phyloP scores from a whole-genome alignment of 1,284 basidiomycete genomes.

The Leccinum solheimii region DNA sequence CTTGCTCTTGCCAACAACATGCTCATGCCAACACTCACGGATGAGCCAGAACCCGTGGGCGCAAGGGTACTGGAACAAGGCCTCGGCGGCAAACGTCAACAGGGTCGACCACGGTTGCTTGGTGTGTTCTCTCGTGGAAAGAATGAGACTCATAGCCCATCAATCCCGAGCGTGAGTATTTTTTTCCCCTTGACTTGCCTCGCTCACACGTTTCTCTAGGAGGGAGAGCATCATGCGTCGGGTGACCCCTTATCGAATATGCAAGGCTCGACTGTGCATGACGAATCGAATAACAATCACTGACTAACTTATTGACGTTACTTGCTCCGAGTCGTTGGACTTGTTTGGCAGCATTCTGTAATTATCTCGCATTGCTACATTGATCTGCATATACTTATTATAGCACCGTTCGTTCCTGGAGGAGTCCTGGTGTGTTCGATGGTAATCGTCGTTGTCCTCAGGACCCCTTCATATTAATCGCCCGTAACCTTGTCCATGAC shows the following conservation, averaged over 20 bases:
- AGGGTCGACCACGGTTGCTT: slow-evolving; percentile 28
- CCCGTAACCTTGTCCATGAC: neutral
- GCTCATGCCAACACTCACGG: slow-evolving; percentile 16
- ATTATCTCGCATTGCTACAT: neutral
- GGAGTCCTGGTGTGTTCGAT: neutral
- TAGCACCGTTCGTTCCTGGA: slow-evolving; percentile 1
- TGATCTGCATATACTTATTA: slow-evolving; percentile 1
- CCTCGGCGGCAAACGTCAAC: slow-evolving; percentile 13
- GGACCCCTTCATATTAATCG: neutral
- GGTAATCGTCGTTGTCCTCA: neutral
- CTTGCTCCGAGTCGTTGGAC: neutral
- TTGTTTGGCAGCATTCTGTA: neutral
- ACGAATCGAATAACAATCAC: slow-evolving; percentile 6
- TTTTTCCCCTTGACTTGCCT: neutral
- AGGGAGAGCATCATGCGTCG: slow-evolving; percentile 12
- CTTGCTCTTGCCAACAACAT: slow-evolving; percentile 5
- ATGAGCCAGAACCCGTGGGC: slow-evolving; percentile 27
- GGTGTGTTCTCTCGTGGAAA: slow-evolving; percentile 31
- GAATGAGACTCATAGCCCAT: slow-evolving; percentile 8
- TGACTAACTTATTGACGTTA: slow-evolving; percentile 11
- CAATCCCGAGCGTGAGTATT: slow-evolving; percentile 19
- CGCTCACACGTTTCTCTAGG: neutral
- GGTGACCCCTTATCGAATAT: slow-evolving; percentile 3
- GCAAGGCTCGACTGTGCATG: slow-evolving; percentile 5
- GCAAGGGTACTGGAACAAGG: slow-evolving; percentile 9